Evolutionary conservation across 1,284 basidiomycete genomes (phyloP), one percentile per base, ranked within the genome.

Genomic region (Apiotrichum porosum): DNA sequence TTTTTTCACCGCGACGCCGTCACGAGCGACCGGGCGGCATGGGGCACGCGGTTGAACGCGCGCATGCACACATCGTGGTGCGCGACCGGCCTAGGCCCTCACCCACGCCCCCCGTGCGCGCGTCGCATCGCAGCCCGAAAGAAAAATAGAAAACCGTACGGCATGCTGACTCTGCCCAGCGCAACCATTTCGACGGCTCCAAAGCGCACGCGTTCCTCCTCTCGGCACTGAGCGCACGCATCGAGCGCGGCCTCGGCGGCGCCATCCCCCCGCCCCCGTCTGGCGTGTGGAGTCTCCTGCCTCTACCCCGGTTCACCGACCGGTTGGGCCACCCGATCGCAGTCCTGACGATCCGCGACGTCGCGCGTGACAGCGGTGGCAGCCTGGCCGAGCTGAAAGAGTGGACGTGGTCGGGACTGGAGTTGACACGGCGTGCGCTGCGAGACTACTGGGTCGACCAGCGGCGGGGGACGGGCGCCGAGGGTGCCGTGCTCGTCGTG

Each of bases 331-430:
- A 69, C 15, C 72, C 71, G 1, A 56, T 71, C 6, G 68, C 61
- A 1, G 67, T 75, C 0, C 57, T 75, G 4, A 58, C 59, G 4
- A 47, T 68, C 3, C 51, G 61, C 13, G 55, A 69, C n/a, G 62
- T 70, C 0, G 37, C 38, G 34, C 47, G 69, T 28, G 65, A 69
- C 37, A 60, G 53, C 12, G 26, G 12, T 4, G 70, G 66, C 3
- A 57, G 54, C 9, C 45, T 71, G 24, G 61, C 62, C 13, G 66
- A 66, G 26, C 45, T 75, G 22, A 68, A 68, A 36, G 61, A 66
- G 31, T 71, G 65, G 64, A 52, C 56, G 9, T 73, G 67, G 68
- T 73, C 69, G 67, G 62, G 60, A 8, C 56, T 66, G 21, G 67
- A 71, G 44, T 55, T 68, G 49, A 54, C 61, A 4, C 49, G 68